A percentile compares a stretch with the other conserved stretches of the same genome.
Evolutionary conservation across 257 asterid species (phyloP).

Genomic region (Nicotiana benthamiana): DNA sequence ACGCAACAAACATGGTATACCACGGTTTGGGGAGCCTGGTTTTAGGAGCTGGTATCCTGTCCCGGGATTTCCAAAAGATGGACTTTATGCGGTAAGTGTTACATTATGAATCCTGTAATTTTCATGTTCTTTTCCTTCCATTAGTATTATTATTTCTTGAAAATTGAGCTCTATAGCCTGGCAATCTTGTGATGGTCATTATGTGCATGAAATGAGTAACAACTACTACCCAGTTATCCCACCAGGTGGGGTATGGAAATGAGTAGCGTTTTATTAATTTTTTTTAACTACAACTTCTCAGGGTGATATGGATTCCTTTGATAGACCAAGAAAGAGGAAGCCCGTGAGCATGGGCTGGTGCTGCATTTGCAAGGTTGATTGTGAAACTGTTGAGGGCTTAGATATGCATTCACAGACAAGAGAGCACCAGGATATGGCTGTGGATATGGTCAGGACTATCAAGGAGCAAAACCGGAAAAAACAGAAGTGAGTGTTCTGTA

Average conservation of each 20-base stretch:
- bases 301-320: constrained; percentile 56
- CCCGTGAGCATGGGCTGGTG: constrained; percentile 76
- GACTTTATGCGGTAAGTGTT: constrained; percentile 41
- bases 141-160: background rate
- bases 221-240: too few relatives aligned
- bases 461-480: constrained; percentile 59
- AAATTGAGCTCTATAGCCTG: background rate
- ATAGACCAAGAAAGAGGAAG: constrained; percentile 59
- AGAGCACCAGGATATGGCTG: constrained; percentile 85
- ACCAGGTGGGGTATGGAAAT: too few relatives aligned
- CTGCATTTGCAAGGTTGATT: constrained; percentile 72
- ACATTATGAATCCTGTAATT: background rate
- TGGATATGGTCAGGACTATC: constrained; percentile 68
- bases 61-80: constrained; percentile 44
- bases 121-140: background rate
- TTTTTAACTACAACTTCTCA: constrained; percentile 15
- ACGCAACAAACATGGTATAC: constrained; percentile 34
- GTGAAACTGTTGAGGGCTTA: constrained; percentile 75
- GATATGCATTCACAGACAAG: constrained; percentile 80
- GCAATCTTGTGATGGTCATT: background rate
- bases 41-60: constrained; percentile 48
- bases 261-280: background rate
- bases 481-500: constrained; percentile 36
- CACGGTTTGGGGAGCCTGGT: constrained; percentile 54
- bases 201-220: background rate